Percentiles rank a stretch among this genome's conserved stretches.
Evolutionary conservation across 768 basidiomycete species (phyloP).

Genomic region (Auriculariales sp.): DNA sequence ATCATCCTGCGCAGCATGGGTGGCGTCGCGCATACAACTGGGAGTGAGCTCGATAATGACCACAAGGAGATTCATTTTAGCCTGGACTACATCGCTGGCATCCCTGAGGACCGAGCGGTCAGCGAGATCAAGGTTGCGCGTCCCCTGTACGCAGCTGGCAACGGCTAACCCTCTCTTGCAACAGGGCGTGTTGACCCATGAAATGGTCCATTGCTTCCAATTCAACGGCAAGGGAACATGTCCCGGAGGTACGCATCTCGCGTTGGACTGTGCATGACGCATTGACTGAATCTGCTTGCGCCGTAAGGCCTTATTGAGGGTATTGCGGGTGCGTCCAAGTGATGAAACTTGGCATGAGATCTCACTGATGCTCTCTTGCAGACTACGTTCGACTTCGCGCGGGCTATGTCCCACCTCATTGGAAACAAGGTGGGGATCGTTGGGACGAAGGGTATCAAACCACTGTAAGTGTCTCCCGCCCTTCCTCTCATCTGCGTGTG

Average conservation of each 20-base stretch:
- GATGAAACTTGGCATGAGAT: too few relatives aligned
- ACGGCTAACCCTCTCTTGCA: conserved; percentile 32
- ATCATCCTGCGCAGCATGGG: conserved; percentile 25
- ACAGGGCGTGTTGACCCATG: conserved; percentile 54
- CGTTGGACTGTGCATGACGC: background rate
- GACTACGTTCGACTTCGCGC: conserved; percentile 60
- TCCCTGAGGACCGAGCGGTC: background rate
- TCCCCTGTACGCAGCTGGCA: background rate
- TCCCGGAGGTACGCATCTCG: conserved; percentile 27
- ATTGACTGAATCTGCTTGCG: background rate
- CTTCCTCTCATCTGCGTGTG: background rate
- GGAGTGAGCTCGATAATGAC: conserved; percentile 23
- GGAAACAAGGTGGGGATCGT: conserved; percentile 32
- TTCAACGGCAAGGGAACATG: conserved; percentile 44
- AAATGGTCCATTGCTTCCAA: conserved; percentile 71
- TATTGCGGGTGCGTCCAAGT: conserved; percentile 56
- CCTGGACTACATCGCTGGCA: conserved; percentile 38
- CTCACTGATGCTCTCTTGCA: conserved; percentile 10
- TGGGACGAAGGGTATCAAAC: conserved; percentile 71
- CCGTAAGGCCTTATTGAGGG: conserved; percentile 49
- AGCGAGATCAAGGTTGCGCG: conserved; percentile 7
- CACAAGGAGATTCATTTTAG: conserved; percentile 69
- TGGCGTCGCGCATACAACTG: conserved; percentile 57
- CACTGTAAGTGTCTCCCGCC: conserved; percentile 19
- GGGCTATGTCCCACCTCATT: conserved; percentile 52